Base-by-base conservation (phyloP, 2,329 filamentous ascomycete species). In the Ascosphaera aggregata region DNA sequence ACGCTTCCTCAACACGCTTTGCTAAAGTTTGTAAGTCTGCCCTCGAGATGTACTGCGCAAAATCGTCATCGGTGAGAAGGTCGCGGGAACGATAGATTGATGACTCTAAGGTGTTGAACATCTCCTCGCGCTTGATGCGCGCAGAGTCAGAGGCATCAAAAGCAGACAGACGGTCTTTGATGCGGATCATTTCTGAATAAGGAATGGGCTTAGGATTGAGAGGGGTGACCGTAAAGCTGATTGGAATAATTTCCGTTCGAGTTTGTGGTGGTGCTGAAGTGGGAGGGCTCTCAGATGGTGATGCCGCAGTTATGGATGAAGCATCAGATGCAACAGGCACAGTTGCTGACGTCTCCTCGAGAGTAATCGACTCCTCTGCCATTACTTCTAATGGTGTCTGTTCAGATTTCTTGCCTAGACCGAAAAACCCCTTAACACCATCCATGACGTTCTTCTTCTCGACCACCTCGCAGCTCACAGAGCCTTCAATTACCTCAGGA, bases 391-490 rank as follows among this genome's bases (percentile, higher is more conserved):
- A 52, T 5, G 69, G 62, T 44, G 69, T 67, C 58, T 93, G 79
- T 41, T 86, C 80, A 45, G 79, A 78, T 60, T 92, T 92, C 60
- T 81, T 82, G 18, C 86, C 89, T 53, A 95, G 85, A 4, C 89
- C 89, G 52, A 98, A 91, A 44, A 94, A 71, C 46, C 85, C 91
- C 66, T 98, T 98, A 46, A 95, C 81, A 34, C 82, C 85, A 51
- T 93, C 86, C 37, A 94, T 80, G 37, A 95, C 70, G 39, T 80
- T 80, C 54, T 84, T 81, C 57, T 72, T 72, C 36, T 75, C 73
- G 7, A 60, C 55, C 18, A 77, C 71, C 54, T 92, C 80, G 51
- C 89, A 98, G 54, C 85, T 85, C 4, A 89, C 75, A 41, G 68
- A 68, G n/a, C 78, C 79, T 48, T 72, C 72, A 41, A 69, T 57